These are phyloP conservation scores for Quercus ilex DNA, from an alignment of 306 rosid genomes.

Conservation along the genomic window DNA sequence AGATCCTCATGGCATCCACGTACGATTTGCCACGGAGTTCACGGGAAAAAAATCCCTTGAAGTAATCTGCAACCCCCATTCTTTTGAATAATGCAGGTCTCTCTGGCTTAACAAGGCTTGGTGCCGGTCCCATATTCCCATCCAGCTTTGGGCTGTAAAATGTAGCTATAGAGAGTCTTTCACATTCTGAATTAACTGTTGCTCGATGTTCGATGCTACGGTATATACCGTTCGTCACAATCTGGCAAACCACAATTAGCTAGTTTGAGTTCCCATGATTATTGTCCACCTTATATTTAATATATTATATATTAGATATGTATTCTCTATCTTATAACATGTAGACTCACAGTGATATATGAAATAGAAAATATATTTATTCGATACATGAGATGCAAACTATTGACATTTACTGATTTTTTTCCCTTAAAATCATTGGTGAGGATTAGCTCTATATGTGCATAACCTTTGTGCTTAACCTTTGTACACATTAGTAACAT, in stretches of 20 bases:
- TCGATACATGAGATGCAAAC: no score
- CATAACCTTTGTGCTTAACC: no score
- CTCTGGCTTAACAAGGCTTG: conserved; percentile 21
- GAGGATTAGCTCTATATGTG: no score
- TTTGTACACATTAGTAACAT: no score
- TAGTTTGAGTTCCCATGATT: no score
- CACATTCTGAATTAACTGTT: conserved; percentile 17
- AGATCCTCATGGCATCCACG: conserved; percentile 18
- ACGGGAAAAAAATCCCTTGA: background rate
- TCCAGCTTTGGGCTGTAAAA: conserved; percentile 22
- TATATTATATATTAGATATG: no score
- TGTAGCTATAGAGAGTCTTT: conserved; percentile 37
- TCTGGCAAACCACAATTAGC: background rate
- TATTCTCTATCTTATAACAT: no score
- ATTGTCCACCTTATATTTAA: no score
- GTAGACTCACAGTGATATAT: no score
- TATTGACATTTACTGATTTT: no score
- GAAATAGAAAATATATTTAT: no score
- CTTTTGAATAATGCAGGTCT: conserved; percentile 28
- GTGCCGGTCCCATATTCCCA: conserved; percentile 33
- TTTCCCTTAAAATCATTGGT: no score
- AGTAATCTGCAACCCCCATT: conserved; percentile 23
- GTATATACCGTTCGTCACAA: conserved; percentile 26
- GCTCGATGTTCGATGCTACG: conserved; percentile 31
- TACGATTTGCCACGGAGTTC: conserved; percentile 22